Evolutionary conservation across 148 eudicot genomes (phyloP), one percentile per base, ranked within the genome.

Genomic region (Rhododendron williamsianum): DNA sequence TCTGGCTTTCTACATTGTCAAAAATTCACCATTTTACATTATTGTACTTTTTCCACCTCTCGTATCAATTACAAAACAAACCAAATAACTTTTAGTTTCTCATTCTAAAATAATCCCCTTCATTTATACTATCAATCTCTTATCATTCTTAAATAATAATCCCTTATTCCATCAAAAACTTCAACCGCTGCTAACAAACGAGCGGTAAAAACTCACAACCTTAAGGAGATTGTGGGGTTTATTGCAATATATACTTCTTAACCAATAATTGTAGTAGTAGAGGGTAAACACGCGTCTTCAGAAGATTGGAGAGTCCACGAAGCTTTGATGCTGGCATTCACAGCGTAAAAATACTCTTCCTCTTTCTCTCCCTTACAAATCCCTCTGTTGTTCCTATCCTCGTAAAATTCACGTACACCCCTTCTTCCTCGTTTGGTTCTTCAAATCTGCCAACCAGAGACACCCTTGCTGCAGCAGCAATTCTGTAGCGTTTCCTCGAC

Each of bases 321-420:
- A 67, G 11, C 73, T 67, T 67, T 23, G 35, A 67, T 67, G 73
- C 33, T 25, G 35, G 73, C 15, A 67, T 67, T 25, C 33, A 48
- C 45, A 36, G 78, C 46, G n/a, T 36, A 36, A 6, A 43, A n/a
- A 3, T 2, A 10, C 54, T 13, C 35, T 38, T 30, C 41, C 12
- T 33, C 27, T 10, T 19, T 9, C 0, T 4, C 3, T 36, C 21
- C 19, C 5, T 23, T 21, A 9, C 33, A 23, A 36, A 46, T 25
- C 41, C 13, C 8, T 25, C n/a, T 11, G 72, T 60, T 21, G 74
- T 9, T 21, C 33, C 46, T 25, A 23, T 33, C 73, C 13, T 67
- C 78, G 71, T 27, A 83, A 83, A 83, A 35, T 69, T 73, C 80
- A 83, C 67, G 85, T 46, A 52, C 81, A 36, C 65, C 30, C 36